Conservation (phyloP, 345 rosid genomes). For the Eucalyptus polybractea region DNA sequence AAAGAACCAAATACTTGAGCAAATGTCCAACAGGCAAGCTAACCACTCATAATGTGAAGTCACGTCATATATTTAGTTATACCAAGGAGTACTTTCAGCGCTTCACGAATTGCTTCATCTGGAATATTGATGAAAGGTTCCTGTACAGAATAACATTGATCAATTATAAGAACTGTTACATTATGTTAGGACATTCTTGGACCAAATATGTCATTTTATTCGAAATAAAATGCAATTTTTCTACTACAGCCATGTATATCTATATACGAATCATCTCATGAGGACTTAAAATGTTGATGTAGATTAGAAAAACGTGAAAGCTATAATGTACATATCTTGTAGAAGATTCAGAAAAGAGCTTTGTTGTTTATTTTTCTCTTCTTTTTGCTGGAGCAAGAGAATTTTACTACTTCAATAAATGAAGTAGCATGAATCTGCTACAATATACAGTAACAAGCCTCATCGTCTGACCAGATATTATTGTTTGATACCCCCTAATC, state of each 20-base stretch:
- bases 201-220: background rate
- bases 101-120: slow-evolving; percentile 51
- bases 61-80: background rate
- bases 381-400: background rate
- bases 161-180: background rate
- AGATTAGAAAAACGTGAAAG: background rate
- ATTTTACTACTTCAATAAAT: background rate
- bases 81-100: slow-evolving; percentile 63
- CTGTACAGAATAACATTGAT: slow-evolving; percentile 7
- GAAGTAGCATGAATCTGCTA: background rate
- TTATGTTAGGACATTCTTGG: background rate
- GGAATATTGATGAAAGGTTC: slow-evolving; percentile 73
- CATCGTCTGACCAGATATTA: background rate
- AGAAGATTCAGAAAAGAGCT: background rate
- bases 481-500: background rate
- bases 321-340: background rate
- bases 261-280: background rate
- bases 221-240: background rate
- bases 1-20: background rate
- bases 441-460: background rate
- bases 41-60: background rate
- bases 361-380: background rate
- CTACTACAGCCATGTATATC: background rate
- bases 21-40: background rate
- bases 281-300: background rate